Percentiles rank a stretch among this genome's conserved stretches.
phyloP scores from a whole-genome alignment of 2,329 filamentous ascomycete genomes.

The Biscogniauxia sp. region DNA sequence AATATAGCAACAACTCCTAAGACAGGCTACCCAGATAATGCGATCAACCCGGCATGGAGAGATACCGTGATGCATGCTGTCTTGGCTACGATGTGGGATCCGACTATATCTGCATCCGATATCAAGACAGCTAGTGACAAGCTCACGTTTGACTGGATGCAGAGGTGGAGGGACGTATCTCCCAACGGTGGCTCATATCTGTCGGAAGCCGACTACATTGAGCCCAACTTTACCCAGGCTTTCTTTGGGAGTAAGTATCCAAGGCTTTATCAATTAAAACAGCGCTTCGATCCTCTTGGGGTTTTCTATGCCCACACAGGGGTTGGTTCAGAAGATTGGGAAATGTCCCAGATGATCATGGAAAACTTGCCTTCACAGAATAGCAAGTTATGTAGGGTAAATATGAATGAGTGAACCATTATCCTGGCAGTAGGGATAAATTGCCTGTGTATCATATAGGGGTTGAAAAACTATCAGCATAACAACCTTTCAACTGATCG shows the following conservation, averaged over 20 bases:
- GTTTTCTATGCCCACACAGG: constrained; percentile 26
- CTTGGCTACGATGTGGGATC: constrained; percentile 23
- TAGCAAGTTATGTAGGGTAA: constrained; percentile 16
- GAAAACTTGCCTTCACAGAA: constrained; percentile 20
- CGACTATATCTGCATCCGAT: constrained; percentile 14
- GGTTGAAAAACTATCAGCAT: too few relatives aligned
- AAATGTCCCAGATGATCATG: constrained; percentile 20
- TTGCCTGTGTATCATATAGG: too few relatives aligned
- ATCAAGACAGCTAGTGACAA: constrained; percentile 28
- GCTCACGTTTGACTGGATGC: constrained; percentile 29
- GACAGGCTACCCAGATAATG: constrained; percentile 22
- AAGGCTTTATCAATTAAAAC: constrained; percentile 22
- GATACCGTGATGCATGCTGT: constrained; percentile 37
- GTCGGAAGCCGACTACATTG: constrained; percentile 26
- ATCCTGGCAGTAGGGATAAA: background rate
- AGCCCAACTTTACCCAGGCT: constrained; percentile 23
- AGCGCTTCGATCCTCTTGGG: constrained; percentile 23
- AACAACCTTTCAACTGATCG: too few relatives aligned
- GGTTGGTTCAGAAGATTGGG: constrained; percentile 26
- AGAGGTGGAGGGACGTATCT: constrained; percentile 29
- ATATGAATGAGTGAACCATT: constrained; percentile 4
- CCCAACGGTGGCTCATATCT: constrained; percentile 23
- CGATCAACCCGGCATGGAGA: constrained; percentile 44
- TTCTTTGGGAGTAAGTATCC: constrained; percentile 26
- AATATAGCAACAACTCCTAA: constrained; percentile 26